A percentile compares a stretch with the other conserved stretches of the same genome.
phyloP scores from a whole-genome alignment of 2,329 filamentous ascomycete genomes.

The Fusarium domesticum region DNA sequence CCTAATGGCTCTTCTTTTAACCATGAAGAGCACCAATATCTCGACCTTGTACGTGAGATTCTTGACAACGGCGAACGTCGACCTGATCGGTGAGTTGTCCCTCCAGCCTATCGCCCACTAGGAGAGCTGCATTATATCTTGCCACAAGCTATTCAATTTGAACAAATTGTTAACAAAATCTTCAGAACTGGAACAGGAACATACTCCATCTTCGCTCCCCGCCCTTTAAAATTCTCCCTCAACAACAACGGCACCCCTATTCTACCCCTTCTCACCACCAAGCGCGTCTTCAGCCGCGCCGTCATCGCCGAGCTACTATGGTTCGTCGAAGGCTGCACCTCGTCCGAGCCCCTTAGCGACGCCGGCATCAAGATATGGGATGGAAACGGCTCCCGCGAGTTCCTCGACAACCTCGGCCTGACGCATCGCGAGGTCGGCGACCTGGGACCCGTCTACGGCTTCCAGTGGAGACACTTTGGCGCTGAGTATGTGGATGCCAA shows the following conservation, averaged over 20 bases:
- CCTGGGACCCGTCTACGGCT: constrained; percentile 92
- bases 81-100: constrained; percentile 66
- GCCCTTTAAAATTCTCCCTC: constrained; percentile 82
- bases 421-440: constrained; percentile 81
- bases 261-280: constrained; percentile 92
- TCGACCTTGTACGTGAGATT: constrained; percentile 83
- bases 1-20: constrained; percentile 17
- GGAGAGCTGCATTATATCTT: no score
- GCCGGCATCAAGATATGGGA: constrained; percentile 97
- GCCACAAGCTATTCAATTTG: no score
- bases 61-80: constrained; percentile 80
- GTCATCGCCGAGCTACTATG: constrained; percentile 91
- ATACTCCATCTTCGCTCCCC: constrained; percentile 81
- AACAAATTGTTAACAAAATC: constrained; percentile 2
- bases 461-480: constrained; percentile 98
- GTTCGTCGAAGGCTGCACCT: constrained; percentile 87
- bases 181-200: constrained; percentile 91
- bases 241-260: constrained; percentile 61
- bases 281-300: constrained; percentile 89
- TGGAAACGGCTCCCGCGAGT: constrained; percentile 88
- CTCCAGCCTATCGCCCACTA: background rate
- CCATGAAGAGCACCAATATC: constrained; percentile 93
- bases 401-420: constrained; percentile 81
- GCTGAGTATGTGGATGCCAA: constrained; percentile 78
- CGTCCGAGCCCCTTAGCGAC: constrained; percentile 70